These are phyloP conservation scores for Cryptomeria japonica DNA, from an alignment of 75 land plant genomes.

Conservation along the genomic window DNA sequence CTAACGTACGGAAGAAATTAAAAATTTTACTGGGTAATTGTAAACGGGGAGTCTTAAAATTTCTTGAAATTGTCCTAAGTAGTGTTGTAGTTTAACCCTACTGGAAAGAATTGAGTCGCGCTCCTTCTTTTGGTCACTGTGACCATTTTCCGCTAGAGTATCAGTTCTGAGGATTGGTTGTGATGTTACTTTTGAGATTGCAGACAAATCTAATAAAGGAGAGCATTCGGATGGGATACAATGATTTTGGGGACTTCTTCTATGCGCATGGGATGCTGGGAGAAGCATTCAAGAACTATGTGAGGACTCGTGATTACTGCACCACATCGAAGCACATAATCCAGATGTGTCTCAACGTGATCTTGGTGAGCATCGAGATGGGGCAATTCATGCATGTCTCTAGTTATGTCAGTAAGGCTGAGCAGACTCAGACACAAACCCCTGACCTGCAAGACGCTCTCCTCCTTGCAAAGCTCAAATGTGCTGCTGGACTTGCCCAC, in stretches of 20 bases:
- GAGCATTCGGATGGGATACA: constrained; percentile 97
- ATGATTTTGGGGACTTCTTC: constrained; percentile 92
- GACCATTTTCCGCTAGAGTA: no score
- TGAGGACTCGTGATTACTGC: constrained; percentile 97
- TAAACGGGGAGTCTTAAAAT: no score
- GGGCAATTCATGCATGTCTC: constrained; percentile 94
- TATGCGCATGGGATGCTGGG: constrained; percentile 79
- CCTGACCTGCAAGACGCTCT: constrained; percentile 71
- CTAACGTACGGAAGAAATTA: no score
- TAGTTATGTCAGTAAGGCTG: constrained; percentile 91
- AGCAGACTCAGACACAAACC: constrained; percentile 40
- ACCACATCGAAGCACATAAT: constrained; percentile 92
- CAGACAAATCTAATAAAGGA: constrained; percentile 96
- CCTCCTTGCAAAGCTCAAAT: constrained; percentile 61
- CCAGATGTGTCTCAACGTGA: constrained; percentile 91
- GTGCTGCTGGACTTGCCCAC: constrained; percentile 87
- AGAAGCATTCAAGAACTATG: constrained; percentile 87
- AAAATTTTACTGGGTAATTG: background rate
- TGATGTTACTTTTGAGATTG: background rate
- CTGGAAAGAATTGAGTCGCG: no score
- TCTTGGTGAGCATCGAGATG: constrained; percentile 93
- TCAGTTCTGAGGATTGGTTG: background rate
- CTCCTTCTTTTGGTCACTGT: no score
- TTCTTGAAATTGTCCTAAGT: no score
- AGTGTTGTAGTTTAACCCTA: no score